Percentiles rank a stretch among this genome's conserved stretches.
These are phyloP conservation scores for Fusarium lateritium DNA, from an alignment of 2,329 filamentous ascomycete genomes.

Conservation along the genomic window DNA sequence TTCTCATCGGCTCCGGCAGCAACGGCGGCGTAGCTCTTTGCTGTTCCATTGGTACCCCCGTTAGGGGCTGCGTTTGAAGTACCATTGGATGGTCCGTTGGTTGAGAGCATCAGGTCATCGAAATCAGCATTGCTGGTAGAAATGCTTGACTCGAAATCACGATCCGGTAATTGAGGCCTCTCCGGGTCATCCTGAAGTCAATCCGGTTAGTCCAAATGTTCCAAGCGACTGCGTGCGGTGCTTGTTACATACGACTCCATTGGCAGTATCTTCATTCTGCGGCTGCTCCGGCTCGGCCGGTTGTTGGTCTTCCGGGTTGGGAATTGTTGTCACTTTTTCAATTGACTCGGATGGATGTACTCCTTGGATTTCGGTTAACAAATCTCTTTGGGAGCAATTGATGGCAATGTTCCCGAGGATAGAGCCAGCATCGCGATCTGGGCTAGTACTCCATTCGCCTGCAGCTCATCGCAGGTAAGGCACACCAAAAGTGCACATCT, in stretches of 20 bases:
- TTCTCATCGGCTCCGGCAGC: constrained; percentile 23
- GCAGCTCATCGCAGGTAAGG: constrained; percentile 12
- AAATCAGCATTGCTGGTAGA: constrained; percentile 42
- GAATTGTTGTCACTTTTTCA: constrained; percentile 45
- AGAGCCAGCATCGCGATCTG: constrained; percentile 1
- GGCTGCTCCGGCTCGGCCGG: constrained; percentile 23
- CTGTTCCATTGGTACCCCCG: constrained; percentile 1
- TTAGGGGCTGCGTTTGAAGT: constrained; percentile 7
- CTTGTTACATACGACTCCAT: constrained; percentile 29
- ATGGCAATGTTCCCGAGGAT: neutral
- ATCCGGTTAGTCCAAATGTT: constrained; percentile 13
- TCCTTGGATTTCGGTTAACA: constrained; percentile 31
- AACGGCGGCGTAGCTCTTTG: constrained; percentile 28
- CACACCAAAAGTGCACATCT: neutral
- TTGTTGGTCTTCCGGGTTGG: constrained; percentile 37
- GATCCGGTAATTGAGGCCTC: constrained; percentile 27
- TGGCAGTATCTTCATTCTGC: constrained; percentile 10
- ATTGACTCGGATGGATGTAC: constrained; percentile 21
- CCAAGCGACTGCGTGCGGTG: neutral
- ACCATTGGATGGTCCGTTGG: constrained; percentile 34
- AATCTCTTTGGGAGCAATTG: neutral
- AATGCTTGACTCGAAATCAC: constrained; percentile 31
- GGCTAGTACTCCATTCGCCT: constrained; percentile 7
- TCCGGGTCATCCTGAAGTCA: constrained; percentile 7
- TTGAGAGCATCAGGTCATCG: constrained; percentile 26